Base-by-base conservation (phyloP, 2,329 filamentous ascomycete species). In the Scytalidium sp. region DNA sequence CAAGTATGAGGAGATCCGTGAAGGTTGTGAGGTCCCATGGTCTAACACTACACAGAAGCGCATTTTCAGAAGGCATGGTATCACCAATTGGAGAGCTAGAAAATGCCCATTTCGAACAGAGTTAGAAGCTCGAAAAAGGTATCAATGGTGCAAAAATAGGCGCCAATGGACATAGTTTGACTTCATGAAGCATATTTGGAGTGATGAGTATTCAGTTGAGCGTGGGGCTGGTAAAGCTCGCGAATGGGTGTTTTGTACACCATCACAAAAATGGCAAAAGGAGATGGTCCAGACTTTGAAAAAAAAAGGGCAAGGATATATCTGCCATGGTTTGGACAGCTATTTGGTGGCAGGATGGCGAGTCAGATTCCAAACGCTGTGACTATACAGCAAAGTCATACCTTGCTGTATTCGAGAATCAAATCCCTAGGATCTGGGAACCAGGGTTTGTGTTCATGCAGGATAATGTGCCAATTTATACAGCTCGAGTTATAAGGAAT, bases 381-480 rank as follows among this genome's bases (percentile, higher is more conserved):
- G 4, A 40, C 8, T 49, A 49, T 19, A 43, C 46, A 15, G 3
- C 41, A 15, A 23, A 21, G 7, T 43, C 22, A n/a, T 43, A 49
- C 36, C 32, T 43, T 21, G 40, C 23, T 13, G 46, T 49, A 13
- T 19, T 44, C 5, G 23, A 49, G 21, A 40, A 49, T 22, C 46
- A 49, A 19, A n/a, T 43, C 2, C 41, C 41, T 43, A 41, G 23
- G 19, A 25, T 45, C 22, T 20, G 42, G 36, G 19, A 41, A 13
- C 25, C 13, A 29, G 25, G 25, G 13, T 29, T 29, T 45, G 47
- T 51, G 6, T 62, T 60, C 41, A 57, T 60, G 45, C 51, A 63
- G 21, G 55, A 63, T 49, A 60, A 60, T 44, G 53, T 55, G 2
- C 52, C 41, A 27, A 59, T 61, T 19, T 45, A 65, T 56, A 58